Conservation (phyloP, 352 stramenopile species). For the Phytopythium delawarense region DNA sequence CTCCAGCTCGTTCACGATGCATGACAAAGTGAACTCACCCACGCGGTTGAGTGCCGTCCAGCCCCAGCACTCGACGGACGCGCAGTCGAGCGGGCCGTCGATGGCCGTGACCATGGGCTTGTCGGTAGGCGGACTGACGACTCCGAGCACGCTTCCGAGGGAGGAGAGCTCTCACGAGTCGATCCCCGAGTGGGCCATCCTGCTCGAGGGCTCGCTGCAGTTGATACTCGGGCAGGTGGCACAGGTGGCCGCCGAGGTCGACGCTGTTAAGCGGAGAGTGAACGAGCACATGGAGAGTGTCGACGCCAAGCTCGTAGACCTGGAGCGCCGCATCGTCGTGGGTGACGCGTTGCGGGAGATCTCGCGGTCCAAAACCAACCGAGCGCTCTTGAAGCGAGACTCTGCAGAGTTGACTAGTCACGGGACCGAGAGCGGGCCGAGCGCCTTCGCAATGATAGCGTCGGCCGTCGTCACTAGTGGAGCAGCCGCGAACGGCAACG, state of each 20-base stretch:
- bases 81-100: background rate
- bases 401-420: constrained; percentile 8
- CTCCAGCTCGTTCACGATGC: background rate
- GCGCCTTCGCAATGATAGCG: background rate
- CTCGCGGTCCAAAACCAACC: constrained; percentile 12
- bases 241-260: constrained; percentile 49
- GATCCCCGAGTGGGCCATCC: constrained; percentile 41
- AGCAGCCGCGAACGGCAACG: background rate
- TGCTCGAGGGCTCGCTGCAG: constrained; percentile 50
- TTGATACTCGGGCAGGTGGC: constrained; percentile 47
- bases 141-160: background rate
- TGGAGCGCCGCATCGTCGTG: constrained; percentile 44
- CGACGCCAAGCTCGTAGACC: constrained; percentile 27
- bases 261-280: constrained; percentile 42
- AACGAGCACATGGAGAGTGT: constrained; percentile 39
- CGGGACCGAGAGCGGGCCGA: background rate
- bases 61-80: background rate
- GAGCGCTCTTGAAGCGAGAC: constrained; percentile 15
- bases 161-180: constrained; percentile 1
- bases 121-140: background rate
- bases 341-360: constrained; percentile 53
- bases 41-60: background rate
- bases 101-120: background rate
- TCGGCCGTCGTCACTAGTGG: background rate
- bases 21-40: background rate